Evolutionary conservation across 106 monocot genomes (phyloP), one percentile per base, ranked within the genome.

Genomic region (Ottelia alismoides): DNA sequence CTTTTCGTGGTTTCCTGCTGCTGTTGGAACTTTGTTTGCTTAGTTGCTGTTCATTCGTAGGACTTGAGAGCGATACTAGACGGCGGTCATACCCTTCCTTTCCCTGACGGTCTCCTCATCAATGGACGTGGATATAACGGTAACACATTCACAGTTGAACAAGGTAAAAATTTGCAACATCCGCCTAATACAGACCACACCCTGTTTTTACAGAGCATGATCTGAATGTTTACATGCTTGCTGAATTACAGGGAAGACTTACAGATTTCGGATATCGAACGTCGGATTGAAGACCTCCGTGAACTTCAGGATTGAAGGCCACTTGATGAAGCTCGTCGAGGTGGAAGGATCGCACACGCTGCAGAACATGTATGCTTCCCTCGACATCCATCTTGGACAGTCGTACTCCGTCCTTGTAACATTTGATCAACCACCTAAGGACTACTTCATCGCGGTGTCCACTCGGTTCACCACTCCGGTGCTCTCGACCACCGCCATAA

Each of bases 231-330:
- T 48, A 9, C 1, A 31, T 0, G 11, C 26, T 25, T 52, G 21
- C 22, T 25, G 19, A 24, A 0, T 24, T 54, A 22, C 43, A 65
- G 65, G 65, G 12, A 53, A 24, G 17, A 65, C 65, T 31, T 65
- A 65, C 54, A 65, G 65, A 28, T 65, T 65, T 28, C 23, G 65
- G 11, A 65, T 65, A 53, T 65, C 51, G 18, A 65, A 65, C 27
- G 65, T 65, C 24, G 65, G 65, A 1, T 45, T 65, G 65, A 45
- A 53, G 1, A 35, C 53, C 27, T 54, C 65, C 25, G 28, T 65
- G 0, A 65, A 55, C 53, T 45, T 65, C 44, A 65, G 65, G 46
- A 54, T 65, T 9, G 28, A 65, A 46, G 65, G 65, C 20, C 65
- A 65, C 25, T 20, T 6, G 1, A 54, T 65, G 65, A 65, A 65